Conservation (phyloP, 2,329 filamentous ascomycete species). For the Cladosporium velox region DNA sequence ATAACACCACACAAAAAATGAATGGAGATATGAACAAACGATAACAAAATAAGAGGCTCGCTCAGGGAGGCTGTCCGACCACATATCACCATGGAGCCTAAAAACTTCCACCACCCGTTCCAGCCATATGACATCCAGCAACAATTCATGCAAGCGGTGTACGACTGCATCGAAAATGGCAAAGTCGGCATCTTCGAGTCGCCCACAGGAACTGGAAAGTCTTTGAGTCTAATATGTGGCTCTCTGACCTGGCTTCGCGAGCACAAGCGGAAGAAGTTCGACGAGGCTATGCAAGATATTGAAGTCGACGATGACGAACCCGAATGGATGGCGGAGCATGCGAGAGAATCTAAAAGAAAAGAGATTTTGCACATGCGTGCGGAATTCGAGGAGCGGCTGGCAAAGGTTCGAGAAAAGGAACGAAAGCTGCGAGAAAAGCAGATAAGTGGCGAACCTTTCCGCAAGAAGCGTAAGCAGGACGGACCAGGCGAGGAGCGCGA, state of each 20-base stretch:
- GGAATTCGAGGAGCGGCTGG: slow-evolving; percentile 72
- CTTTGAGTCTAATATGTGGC: slow-evolving; percentile 84
- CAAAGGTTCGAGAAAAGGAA: slow-evolving; percentile 61
- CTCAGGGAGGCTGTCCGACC: background rate
- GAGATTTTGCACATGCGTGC: slow-evolving; percentile 67
- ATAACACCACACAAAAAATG: background rate
- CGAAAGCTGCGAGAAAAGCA: slow-evolving; percentile 56
- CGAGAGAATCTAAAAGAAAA: slow-evolving; percentile 66
- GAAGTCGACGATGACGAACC: slow-evolving; percentile 67
- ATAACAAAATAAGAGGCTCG: background rate
- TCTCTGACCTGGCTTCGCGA: slow-evolving; percentile 88
- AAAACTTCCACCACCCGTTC: slow-evolving; percentile 83
- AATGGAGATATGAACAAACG: background rate
- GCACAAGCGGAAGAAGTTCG: slow-evolving; percentile 65
- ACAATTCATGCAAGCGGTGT: slow-evolving; percentile 83
- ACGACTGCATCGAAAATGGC: slow-evolving; percentile 73
- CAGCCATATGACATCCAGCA: slow-evolving; percentile 84
- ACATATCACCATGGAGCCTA: slow-evolving; percentile 28
- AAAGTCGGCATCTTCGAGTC: slow-evolving; percentile 89
- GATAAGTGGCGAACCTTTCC: slow-evolving; percentile 29
- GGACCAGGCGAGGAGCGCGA: slow-evolving; percentile 25
- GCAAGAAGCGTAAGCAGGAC: slow-evolving; percentile 49
- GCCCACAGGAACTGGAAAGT: slow-evolving; percentile 87
- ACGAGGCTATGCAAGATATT: slow-evolving; percentile 55
- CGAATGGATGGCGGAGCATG: slow-evolving; percentile 80